phyloP scores from a whole-genome alignment of 345 rosid genomes.

The Gossypium australe region DNA sequence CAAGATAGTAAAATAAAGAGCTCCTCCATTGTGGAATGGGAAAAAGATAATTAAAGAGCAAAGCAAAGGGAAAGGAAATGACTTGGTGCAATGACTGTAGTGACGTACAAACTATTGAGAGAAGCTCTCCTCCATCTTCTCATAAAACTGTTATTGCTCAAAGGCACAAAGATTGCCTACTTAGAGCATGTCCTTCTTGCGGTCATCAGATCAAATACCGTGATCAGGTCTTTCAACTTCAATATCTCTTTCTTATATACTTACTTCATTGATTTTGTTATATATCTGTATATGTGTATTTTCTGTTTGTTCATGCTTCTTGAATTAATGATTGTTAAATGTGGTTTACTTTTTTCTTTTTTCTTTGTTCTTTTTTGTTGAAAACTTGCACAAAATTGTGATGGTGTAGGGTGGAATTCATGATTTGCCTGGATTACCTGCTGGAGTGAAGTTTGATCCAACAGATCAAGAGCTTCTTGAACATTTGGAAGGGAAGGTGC shows the following conservation, averaged over 20 bases:
- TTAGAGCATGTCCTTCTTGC: slow-evolving; percentile 80
- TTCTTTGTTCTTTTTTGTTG: background rate
- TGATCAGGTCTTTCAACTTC: slow-evolving; percentile 22
- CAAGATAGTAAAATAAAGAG: slow-evolving; percentile 6
- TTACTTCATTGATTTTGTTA: background rate
- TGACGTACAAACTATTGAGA: slow-evolving; percentile 58
- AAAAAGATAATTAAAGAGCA: slow-evolving; percentile 16
- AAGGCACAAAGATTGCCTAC: slow-evolving; percentile 26
- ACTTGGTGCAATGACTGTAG: slow-evolving; percentile 91
- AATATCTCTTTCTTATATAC: background rate
- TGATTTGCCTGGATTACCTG: slow-evolving; percentile 91
- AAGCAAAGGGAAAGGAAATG: slow-evolving; percentile 31
- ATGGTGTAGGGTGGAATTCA: slow-evolving; percentile 54
- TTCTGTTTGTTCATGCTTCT: background rate
- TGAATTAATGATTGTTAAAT: background rate
- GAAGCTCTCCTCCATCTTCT: slow-evolving; percentile 31
- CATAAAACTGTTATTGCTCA: slow-evolving; percentile 21
- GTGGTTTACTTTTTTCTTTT: background rate
- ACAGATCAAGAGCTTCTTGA: slow-evolving; percentile 95
- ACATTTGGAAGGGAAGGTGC: slow-evolving; percentile 87
- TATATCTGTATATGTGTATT: background rate
- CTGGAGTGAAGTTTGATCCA: slow-evolving; percentile 98
- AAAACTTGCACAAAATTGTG: background rate
- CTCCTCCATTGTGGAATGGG: slow-evolving; percentile 31
- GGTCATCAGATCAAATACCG: slow-evolving; percentile 76